These are phyloP conservation scores for Aspergillus incahuasiensis DNA, from an alignment of 495 filamentous ascomycete species.

Conservation along the genomic window DNA sequence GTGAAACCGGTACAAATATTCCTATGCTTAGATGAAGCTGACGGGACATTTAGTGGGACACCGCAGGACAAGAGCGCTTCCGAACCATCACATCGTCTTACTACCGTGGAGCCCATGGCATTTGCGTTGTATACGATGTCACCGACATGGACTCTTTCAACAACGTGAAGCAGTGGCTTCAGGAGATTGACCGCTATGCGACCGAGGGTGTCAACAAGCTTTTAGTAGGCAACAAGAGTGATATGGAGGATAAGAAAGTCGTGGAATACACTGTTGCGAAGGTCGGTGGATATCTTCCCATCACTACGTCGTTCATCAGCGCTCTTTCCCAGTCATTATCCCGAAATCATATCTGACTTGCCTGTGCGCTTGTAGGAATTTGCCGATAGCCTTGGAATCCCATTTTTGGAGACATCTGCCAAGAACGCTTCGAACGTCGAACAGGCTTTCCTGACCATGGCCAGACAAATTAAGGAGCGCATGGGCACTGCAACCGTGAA, in stretches of 20 bases:
- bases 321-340: neutral
- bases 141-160: slow-evolving; percentile 99
- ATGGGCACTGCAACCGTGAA: slow-evolving; percentile 97
- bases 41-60: slow-evolving; percentile 74
- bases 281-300: slow-evolving; percentile 47
- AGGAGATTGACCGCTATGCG: slow-evolving; percentile 98
- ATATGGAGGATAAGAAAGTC: slow-evolving; percentile 99
- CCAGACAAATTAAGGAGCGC: slow-evolving; percentile 98
- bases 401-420: slow-evolving; percentile 98
- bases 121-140: slow-evolving; percentile 99
- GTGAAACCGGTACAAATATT: slow-evolving; percentile 24
- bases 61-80: slow-evolving; percentile 98
- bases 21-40: slow-evolving; percentile 13
- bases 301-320: neutral
- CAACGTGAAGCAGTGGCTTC: slow-evolving; percentile 99
- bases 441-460: slow-evolving; percentile 99
- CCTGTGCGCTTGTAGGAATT: slow-evolving; percentile 67
- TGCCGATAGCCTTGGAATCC: slow-evolving; percentile 96
- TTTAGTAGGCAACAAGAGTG: slow-evolving; percentile 98
- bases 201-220: slow-evolving; percentile 99
- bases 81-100: slow-evolving; percentile 99
- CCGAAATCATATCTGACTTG: slow-evolving; percentile 16
- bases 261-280: slow-evolving; percentile 99
- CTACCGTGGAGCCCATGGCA: slow-evolving; percentile 97
- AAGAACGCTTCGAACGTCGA: slow-evolving; percentile 99